Percentiles rank a stretch among this genome's conserved stretches.
Evolutionary conservation across 768 basidiomycete genomes (phyloP).

Genomic region (Jaapia argillacea): DNA sequence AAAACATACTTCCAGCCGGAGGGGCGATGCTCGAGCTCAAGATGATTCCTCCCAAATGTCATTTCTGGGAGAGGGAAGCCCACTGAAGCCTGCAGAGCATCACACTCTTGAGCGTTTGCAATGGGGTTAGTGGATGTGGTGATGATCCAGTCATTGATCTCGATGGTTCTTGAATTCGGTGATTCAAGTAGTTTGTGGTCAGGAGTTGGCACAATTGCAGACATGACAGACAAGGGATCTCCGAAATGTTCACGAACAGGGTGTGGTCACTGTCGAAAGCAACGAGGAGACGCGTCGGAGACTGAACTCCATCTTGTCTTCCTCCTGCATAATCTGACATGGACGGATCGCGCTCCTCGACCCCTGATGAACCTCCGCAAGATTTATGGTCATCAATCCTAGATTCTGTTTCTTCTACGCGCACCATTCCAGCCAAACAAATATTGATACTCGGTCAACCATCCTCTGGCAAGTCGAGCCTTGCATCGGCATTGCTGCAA

Average conservation of each 20-base stretch:
- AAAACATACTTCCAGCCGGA: constrained; percentile 62
- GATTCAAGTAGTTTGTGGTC: constrained; percentile 59
- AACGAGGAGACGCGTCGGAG: background rate
- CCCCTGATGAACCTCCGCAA: constrained; percentile 64
- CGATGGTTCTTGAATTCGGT: constrained; percentile 58
- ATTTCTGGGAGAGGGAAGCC: constrained; percentile 90
- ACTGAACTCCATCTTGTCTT: too few relatives aligned
- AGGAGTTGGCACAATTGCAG: constrained; percentile 39
- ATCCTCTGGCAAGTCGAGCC: constrained; percentile 65
- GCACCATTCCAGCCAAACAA: constrained; percentile 81
- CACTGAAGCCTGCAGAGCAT: constrained; percentile 51
- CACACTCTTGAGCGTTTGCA: constrained; percentile 67
- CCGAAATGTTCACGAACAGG: too few relatives aligned
- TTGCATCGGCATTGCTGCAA: constrained; percentile 64
- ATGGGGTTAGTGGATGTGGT: constrained; percentile 68
- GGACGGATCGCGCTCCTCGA: constrained; percentile 45
- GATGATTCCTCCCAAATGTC: constrained; percentile 83
- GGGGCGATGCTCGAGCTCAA: constrained; percentile 55
- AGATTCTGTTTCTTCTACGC: constrained; percentile 73
- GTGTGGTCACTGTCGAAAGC: background rate
- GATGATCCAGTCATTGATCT: constrained; percentile 59
- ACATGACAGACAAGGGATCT: too few relatives aligned
- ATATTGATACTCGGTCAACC: constrained; percentile 78
- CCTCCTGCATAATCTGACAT: too few relatives aligned
- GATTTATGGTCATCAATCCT: constrained; percentile 93